Percentiles rank a stretch among this genome's conserved stretches.
These are phyloP conservation scores for Phaeotremella skinneri DNA, from an alignment of 768 basidiomycete species.

Conservation along the genomic window DNA sequence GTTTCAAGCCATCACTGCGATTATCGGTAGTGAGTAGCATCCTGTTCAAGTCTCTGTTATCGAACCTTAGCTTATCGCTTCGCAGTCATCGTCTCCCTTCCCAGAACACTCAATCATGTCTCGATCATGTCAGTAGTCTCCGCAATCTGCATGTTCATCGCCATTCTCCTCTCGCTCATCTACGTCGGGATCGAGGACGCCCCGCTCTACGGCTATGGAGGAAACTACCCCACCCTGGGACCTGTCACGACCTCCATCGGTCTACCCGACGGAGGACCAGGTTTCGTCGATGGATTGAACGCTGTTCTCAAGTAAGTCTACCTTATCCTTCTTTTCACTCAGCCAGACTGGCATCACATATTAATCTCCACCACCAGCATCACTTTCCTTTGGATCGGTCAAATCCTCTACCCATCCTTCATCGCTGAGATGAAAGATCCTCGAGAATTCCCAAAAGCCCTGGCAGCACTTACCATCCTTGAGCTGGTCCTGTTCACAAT, in stretches of 20 bases:
- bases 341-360: neutral
- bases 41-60: neutral
- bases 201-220: slow-evolving; percentile 45
- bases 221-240: slow-evolving; percentile 41
- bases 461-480: slow-evolving; percentile 35
- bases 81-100: slow-evolving; percentile 42
- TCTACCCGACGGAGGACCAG: slow-evolving; percentile 28
- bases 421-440: slow-evolving; percentile 53
- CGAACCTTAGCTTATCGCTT: neutral
- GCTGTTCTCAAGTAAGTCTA: slow-evolving; percentile 42
- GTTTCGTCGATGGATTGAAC: slow-evolving; percentile 40
- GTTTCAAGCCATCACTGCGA: slow-evolving; percentile 43
- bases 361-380: slow-evolving; percentile 22
- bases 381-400: slow-evolving; percentile 46
- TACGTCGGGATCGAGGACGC: slow-evolving; percentile 41
- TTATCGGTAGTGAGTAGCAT: slow-evolving; percentile 37
- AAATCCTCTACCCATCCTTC: slow-evolving; percentile 47
- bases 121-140: slow-evolving; percentile 44
- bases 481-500: slow-evolving; percentile 39
- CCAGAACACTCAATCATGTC: slow-evolving; percentile 45
- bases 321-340: neutral
- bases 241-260: slow-evolving; percentile 35
- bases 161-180: slow-evolving; percentile 43
- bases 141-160: slow-evolving; percentile 42
- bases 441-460: slow-evolving; percentile 50